Percentiles rank a stretch among this genome's conserved stretches.
Conservation (phyloP, 495 filamentous ascomycete genomes). For the Lepidopterella palustris region DNA sequence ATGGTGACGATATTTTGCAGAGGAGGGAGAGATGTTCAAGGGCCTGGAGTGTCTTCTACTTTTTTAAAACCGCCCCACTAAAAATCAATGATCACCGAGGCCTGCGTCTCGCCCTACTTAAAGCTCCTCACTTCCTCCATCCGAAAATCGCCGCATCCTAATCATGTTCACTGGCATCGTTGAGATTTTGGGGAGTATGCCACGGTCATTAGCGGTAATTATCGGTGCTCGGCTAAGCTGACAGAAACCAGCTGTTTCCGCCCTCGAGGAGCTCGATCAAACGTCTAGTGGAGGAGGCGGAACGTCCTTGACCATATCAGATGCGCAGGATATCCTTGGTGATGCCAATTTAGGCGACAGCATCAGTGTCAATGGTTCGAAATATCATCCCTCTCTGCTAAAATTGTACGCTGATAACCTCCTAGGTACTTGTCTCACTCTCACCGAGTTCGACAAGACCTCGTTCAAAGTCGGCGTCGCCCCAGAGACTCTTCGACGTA, state of each 20-base stretch:
- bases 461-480: slow-evolving; percentile 91
- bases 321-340: slow-evolving; percentile 64
- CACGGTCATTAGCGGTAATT: slow-evolving; percentile 7
- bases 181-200: slow-evolving; percentile 85
- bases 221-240: slow-evolving; percentile 25
- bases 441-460: slow-evolving; percentile 62
- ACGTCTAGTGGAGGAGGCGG: slow-evolving; percentile 62
- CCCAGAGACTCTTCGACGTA: slow-evolving; percentile 92
- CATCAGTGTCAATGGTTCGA: slow-evolving; percentile 79
- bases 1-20: neutral
- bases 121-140: neutral
- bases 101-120: neutral
- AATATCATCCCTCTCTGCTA: neutral
- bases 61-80: slow-evolving; percentile 1
- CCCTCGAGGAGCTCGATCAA: slow-evolving; percentile 71
- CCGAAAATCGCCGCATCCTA: slow-evolving; percentile 4
- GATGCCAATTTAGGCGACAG: slow-evolving; percentile 87
- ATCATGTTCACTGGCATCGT: slow-evolving; percentile 97
- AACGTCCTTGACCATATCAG: slow-evolving; percentile 80
- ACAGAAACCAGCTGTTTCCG: slow-evolving; percentile 61
- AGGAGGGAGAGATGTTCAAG: neutral
- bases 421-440: slow-evolving; percentile 77
- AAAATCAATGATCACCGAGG: slow-evolving; percentile 18
- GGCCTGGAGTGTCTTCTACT: no score
- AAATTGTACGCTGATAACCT: slow-evolving; percentile 4